Percentiles rank a stretch among this genome's conserved stretches.
phyloP scores from a whole-genome alignment of 805 yeast species.

The Phaffomyces antillensis region DNA sequence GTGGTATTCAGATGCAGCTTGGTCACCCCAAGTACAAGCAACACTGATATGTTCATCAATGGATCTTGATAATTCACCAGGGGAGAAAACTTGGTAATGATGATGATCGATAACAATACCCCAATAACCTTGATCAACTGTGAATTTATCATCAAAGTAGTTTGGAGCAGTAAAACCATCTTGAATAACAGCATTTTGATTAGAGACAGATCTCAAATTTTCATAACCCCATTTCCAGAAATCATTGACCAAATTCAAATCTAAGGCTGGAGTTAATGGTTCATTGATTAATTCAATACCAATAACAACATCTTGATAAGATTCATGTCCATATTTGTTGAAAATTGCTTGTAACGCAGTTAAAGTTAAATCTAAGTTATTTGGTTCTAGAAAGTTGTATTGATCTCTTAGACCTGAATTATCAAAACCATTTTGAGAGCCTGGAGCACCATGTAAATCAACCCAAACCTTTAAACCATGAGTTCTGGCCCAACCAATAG shows the following conservation, averaged over 20 bases:
- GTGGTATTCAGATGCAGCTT: constrained; percentile 45
- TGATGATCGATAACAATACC: constrained; percentile 82
- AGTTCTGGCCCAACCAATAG: constrained; percentile 66
- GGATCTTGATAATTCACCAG: constrained; percentile 48
- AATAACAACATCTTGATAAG: constrained; percentile 63
- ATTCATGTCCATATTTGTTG: constrained; percentile 53
- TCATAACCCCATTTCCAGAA: constrained; percentile 61
- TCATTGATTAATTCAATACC: constrained; percentile 87
- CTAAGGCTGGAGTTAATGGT: constrained; percentile 71
- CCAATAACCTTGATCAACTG: constrained; percentile 36
- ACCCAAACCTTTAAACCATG: constrained; percentile 73
- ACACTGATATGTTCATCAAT: constrained; percentile 55
- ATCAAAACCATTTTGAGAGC: constrained; percentile 94
- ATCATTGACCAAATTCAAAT: constrained; percentile 48
- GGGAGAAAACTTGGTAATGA: constrained; percentile 79
- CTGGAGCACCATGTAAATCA: constrained; percentile 95
- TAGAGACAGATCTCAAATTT: constrained; percentile 49
- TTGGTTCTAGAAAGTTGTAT: constrained; percentile 46
- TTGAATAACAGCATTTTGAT: constrained; percentile 61
- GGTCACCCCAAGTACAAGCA: constrained; percentile 46
- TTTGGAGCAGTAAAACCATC: constrained; percentile 61
- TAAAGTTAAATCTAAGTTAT: constrained; percentile 48
- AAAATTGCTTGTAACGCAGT: constrained; percentile 48
- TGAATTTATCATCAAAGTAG: constrained; percentile 28
- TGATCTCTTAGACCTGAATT: constrained; percentile 80